Percentiles rank a stretch among this genome's conserved stretches.
Conservation (phyloP, 768 basidiomycete genomes). For the Cystofilobasidium bisporidii region DNA sequence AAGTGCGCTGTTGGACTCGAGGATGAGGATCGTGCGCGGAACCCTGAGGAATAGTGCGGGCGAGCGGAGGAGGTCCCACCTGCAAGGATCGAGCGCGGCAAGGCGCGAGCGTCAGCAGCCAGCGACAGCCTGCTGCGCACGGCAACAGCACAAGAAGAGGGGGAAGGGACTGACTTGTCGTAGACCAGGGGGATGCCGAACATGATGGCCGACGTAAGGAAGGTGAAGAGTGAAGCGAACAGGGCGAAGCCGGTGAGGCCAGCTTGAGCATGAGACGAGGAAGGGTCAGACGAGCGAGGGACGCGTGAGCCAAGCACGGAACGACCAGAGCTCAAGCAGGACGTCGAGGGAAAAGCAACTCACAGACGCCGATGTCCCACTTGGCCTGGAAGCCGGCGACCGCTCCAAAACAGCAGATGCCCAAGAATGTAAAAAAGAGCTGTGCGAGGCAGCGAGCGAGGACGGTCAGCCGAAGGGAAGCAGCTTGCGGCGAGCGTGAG, state of each 20-base stretch:
- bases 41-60: constrained; percentile 74
- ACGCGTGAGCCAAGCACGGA: too few relatives aligned
- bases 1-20: constrained; percentile 59
- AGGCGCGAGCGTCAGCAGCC: not conserved
- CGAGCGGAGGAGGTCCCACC: constrained; percentile 67
- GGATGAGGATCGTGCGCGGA: constrained; percentile 71
- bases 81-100: constrained; percentile 53
- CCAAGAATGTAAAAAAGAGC: constrained; percentile 85
- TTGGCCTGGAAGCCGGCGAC: constrained; percentile 81
- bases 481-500: not conserved
- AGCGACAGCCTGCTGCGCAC: not conserved
- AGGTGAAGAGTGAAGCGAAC: constrained; percentile 63
- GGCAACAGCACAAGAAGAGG: not conserved
- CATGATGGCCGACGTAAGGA: constrained; percentile 65
- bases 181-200: constrained; percentile 50
- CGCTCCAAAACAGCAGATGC: constrained; percentile 82
- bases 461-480: not conserved
- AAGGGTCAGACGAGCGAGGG: not conserved
- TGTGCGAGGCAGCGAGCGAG: constrained; percentile 35
- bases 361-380: constrained; percentile 76
- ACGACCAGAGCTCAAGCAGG: too few relatives aligned
- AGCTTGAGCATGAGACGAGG: constrained; percentile 47
- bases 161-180: constrained; percentile 34
- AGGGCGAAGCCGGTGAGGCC: constrained; percentile 78
- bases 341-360: constrained; percentile 39